phyloP scores from a whole-genome alignment of 1,284 basidiomycete genomes.

The Trichosporon faecale region DNA sequence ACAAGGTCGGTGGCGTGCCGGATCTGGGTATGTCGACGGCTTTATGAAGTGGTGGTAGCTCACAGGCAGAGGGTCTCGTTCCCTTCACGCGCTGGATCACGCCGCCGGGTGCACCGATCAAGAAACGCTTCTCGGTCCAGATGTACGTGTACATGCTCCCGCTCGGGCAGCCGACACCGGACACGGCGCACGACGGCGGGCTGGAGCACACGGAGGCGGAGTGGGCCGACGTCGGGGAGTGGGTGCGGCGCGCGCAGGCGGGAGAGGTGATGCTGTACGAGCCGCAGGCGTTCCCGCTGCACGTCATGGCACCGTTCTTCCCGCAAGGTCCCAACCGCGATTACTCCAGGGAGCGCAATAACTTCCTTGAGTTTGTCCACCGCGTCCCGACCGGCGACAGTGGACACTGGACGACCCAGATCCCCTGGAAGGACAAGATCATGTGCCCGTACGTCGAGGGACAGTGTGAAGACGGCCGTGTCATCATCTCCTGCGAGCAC shows the following conservation, averaged over 20 bases:
- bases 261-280: slow-evolving; percentile 23
- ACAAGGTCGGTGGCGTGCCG: slow-evolving; percentile 13
- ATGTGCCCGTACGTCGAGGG: slow-evolving; percentile 14
- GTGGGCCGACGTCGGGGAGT: slow-evolving; percentile 4
- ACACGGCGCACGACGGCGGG: slow-evolving; percentile 19
- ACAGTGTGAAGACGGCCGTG: slow-evolving; percentile 4
- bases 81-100: slow-evolving; percentile 28
- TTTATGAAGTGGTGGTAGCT: background rate
- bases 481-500: slow-evolving; percentile 15
- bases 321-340: slow-evolving; percentile 9
- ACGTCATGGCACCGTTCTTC: slow-evolving; percentile 19
- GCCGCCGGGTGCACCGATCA: slow-evolving; percentile 11
- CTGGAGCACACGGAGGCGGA: slow-evolving; percentile 23
- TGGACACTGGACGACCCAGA: slow-evolving; percentile 9
- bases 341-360: slow-evolving; percentile 15
- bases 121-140: slow-evolving; percentile 23
- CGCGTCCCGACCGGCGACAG: slow-evolving; percentile 14
- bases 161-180: background rate
- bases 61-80: slow-evolving; percentile 15
- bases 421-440: slow-evolving; percentile 22
- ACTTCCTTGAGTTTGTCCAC: slow-evolving; percentile 12
- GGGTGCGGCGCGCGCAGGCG: slow-evolving; percentile 9
- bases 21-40: slow-evolving; percentile 10
- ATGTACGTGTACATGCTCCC: slow-evolving; percentile 27
- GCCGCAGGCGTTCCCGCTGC: slow-evolving; percentile 23